phyloP scores from a whole-genome alignment of 2,329 filamentous ascomycete genomes.

The Knufia fluminis region DNA sequence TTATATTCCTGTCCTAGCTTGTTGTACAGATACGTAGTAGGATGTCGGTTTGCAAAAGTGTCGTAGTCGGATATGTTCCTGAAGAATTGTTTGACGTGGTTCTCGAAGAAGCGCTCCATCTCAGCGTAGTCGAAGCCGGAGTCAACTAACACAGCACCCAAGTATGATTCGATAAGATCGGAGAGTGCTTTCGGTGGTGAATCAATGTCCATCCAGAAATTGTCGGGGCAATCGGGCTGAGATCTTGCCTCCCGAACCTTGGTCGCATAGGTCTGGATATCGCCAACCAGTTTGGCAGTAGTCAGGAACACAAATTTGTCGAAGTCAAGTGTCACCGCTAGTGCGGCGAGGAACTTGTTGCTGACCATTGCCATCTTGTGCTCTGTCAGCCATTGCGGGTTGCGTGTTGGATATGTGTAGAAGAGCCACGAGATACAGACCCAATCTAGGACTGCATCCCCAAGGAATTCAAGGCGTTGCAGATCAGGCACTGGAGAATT shows the following conservation, averaged over 20 bases:
- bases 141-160: slow-evolving; percentile 89
- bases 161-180: slow-evolving; percentile 79
- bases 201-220: slow-evolving; percentile 35
- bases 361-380: slow-evolving; percentile 99
- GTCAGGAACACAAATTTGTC: slow-evolving; percentile 57
- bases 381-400: slow-evolving; percentile 94
- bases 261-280: slow-evolving; percentile 29
- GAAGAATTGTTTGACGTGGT: slow-evolving; percentile 68
- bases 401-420: slow-evolving; percentile 62
- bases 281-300: slow-evolving; percentile 24
- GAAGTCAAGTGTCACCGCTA: slow-evolving; percentile 70
- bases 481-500: slow-evolving; percentile 75
- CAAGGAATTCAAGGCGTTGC: slow-evolving; percentile 84
- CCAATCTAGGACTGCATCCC: slow-evolving; percentile 82
- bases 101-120: slow-evolving; percentile 69
- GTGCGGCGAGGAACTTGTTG: slow-evolving; percentile 81
- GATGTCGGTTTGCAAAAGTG: slow-evolving; percentile 75
- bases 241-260: slow-evolving; percentile 34
- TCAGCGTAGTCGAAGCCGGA: slow-evolving; percentile 65
- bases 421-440: slow-evolving; percentile 76
- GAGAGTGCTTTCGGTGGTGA: slow-evolving; percentile 52
- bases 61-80: slow-evolving; percentile 81
- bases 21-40: slow-evolving; percentile 62
- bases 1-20: slow-evolving; percentile 55
- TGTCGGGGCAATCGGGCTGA: slow-evolving; percentile 26